Percentiles rank a stretch among this genome's conserved stretches.
phyloP scores from a whole-genome alignment of 2,329 filamentous ascomycete genomes.

The Grosmannia serpens region DNA sequence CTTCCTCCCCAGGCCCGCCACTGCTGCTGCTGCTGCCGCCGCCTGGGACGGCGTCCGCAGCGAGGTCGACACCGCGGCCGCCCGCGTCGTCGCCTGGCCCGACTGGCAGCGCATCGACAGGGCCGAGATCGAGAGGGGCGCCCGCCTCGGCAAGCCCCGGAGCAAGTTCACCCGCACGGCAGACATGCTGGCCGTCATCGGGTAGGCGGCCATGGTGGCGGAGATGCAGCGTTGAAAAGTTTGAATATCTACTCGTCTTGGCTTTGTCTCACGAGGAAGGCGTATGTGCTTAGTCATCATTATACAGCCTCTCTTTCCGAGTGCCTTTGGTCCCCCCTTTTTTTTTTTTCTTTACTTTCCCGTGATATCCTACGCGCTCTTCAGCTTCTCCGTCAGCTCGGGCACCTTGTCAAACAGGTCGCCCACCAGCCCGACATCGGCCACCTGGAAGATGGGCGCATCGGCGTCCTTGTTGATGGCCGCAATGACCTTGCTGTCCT shows the following conservation, averaged over 20 bases:
- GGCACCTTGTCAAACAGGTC: conserved; percentile 94
- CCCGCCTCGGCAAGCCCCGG: conserved; percentile 59
- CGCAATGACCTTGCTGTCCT: conserved; percentile 98
- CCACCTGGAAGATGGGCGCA: conserved; percentile 96
- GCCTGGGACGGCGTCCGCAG: conserved; percentile 70
- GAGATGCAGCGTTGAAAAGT: no score
- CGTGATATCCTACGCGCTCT: conserved; percentile 28
- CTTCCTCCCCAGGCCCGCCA: conserved; percentile 24
- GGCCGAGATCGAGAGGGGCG: conserved; percentile 60
- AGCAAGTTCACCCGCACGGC: conserved; percentile 52
- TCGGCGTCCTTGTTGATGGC: conserved; percentile 97
- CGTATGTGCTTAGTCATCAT: background rate
- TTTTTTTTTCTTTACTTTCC: no score
- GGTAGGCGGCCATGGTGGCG: no score
- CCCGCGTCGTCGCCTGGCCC: conserved; percentile 62
- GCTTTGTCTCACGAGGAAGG: no score
- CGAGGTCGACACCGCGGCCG: conserved; percentile 37
- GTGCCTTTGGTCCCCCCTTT: background rate
- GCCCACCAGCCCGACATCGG: conserved; percentile 88
- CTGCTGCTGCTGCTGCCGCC: conserved; percentile 2
- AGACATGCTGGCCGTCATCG: conserved; percentile 46
- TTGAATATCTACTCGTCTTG: no score
- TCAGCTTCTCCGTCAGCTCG: conserved; percentile 91
- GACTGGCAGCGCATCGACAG: conserved; percentile 77
- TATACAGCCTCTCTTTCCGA: background rate